Evolutionary conservation across 2,329 filamentous ascomycete species (phyloP), one percentile per base, ranked within the genome.

Genomic region (Coniochaeta sp.): DNA sequence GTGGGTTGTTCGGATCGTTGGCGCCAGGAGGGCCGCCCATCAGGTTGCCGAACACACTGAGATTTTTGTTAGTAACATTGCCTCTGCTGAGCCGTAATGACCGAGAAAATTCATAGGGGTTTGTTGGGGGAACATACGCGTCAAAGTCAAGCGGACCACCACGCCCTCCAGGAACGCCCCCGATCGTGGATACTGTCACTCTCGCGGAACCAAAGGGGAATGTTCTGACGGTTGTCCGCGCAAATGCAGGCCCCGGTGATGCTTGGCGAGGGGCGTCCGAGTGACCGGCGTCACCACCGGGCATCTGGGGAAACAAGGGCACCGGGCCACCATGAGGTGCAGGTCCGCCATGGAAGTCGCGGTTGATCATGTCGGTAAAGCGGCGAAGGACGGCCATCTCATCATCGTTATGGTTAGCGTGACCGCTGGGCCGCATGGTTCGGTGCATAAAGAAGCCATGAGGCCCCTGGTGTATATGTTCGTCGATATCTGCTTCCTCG

Each of bases 401-500:
- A 5, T 18, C 18, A 47, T 47, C 45, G 26, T 31, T 26, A 26
- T 47, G 38, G 12, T 68, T 42, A 24, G 38, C 65, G 6, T 67
- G 58, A 6, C 64, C 64, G 20, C 35, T 51, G 18, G 26, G 26
- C 38, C 45, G 49, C 33, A 42, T 65, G 16, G 64, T 67, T 27
- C 68, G 70, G 26, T 67, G 66, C 50, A 70, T 67, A 45, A 67
- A 65, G 54, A 77, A 68, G 7, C 71, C 70, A 32, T 70, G n/a
- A n/a, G n/a, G n/a, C 67, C 8, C 72, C 71, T 70, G 65, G 18
- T 60, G 55, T n/a, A 73, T 47, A 32, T 76, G 70, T 26, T 82
- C 74, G 22, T 82, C 77, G 53, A 83, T 79, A 58, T 83, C 77
- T 24, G 69, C 76, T 58, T 82, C 79, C 13, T 81, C 80, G 1